Percentiles rank a stretch among this genome's conserved stretches.
These are phyloP conservation scores for Atkinsonella texensis DNA, from an alignment of 2,329 filamentous ascomycete species.

Conservation along the genomic window DNA sequence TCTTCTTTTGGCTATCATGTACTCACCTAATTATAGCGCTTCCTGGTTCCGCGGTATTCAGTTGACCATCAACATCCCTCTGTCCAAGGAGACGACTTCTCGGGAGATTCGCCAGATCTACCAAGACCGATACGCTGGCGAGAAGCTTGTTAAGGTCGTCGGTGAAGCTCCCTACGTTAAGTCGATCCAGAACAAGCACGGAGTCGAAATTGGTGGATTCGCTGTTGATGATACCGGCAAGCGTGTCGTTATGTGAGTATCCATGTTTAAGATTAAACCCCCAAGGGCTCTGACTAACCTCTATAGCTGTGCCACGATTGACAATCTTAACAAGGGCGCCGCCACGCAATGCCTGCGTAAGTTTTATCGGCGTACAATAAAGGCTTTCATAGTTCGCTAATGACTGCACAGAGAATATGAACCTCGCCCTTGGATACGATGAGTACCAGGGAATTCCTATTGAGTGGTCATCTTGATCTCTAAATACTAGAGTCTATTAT, in stretches of 20 bases:
- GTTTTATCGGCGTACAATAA: slow-evolving; percentile 22
- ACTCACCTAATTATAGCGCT: not conserved
- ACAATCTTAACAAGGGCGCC: slow-evolving; percentile 88
- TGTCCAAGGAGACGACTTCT: slow-evolving; percentile 75
- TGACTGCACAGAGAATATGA: slow-evolving; percentile 67
- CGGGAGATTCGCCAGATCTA: slow-evolving; percentile 89
- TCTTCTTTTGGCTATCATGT: not conserved
- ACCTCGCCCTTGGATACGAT: slow-evolving; percentile 74
- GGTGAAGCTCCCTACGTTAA: slow-evolving; percentile 82
- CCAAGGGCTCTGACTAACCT: slow-evolving; percentile 5
- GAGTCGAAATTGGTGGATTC: slow-evolving; percentile 88
- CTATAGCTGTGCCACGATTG: slow-evolving; percentile 59
- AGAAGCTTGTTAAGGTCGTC: slow-evolving; percentile 85
- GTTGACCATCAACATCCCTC: slow-evolving; percentile 80
- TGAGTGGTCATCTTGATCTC: not conserved
- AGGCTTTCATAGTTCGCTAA: slow-evolving; percentile 40
- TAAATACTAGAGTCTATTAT: not conserved
- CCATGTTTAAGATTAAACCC: not conserved
- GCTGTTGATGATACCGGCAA: slow-evolving; percentile 83
- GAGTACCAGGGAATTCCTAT: slow-evolving; percentile 78
- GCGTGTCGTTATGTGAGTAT: slow-evolving; percentile 53
- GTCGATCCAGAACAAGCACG: slow-evolving; percentile 67
- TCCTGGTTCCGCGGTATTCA: slow-evolving; percentile 60
- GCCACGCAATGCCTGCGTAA: slow-evolving; percentile 84
- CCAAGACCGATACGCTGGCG: slow-evolving; percentile 90